These are phyloP conservation scores for Ogataea philodendri DNA, from an alignment of 805 yeast genomes.

Conservation along the genomic window DNA sequence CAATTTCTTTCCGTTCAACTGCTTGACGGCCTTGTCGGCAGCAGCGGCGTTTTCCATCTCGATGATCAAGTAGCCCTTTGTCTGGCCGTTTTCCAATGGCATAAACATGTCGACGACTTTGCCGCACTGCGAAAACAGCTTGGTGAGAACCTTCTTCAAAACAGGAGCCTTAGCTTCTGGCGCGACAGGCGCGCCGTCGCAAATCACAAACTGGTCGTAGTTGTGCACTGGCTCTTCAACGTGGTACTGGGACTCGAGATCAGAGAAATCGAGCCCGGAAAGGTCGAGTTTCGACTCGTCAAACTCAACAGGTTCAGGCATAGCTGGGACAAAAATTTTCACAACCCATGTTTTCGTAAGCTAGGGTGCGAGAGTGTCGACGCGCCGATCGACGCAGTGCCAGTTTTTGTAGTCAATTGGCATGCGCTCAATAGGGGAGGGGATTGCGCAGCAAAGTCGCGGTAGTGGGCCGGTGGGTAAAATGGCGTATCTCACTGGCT, in stretches of 20 bases:
- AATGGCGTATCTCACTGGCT: neutral
- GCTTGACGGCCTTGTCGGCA: conserved; percentile 77
- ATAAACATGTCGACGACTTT: conserved; percentile 75
- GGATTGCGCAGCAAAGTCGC: too few species aligned
- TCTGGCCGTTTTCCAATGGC: conserved; percentile 76
- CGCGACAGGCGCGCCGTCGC: conserved; percentile 95
- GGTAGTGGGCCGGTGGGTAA: too few species aligned
- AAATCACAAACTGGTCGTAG: conserved; percentile 75
- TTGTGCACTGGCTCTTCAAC: conserved; percentile 56
- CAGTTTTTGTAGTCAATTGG: too few species aligned
- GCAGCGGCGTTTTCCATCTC: conserved; percentile 66
- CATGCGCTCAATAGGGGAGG: too few species aligned
- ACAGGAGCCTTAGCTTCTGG: conserved; percentile 86
- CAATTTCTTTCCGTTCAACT: conserved; percentile 82
- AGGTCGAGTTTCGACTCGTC: conserved; percentile 44
- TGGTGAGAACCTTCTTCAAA: conserved; percentile 78
- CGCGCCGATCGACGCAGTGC: too few species aligned
- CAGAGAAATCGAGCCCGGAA: conserved; percentile 73
- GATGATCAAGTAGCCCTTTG: conserved; percentile 84
- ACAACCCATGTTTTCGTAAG: too few species aligned
- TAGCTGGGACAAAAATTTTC: conserved; percentile 13
- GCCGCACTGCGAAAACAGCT: conserved; percentile 76
- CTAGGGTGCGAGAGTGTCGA: too few species aligned
- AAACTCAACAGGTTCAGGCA: conserved; percentile 28
- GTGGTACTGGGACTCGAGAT: conserved; percentile 73